phyloP scores from a whole-genome alignment of 2,329 filamentous ascomycete genomes.

The Trichoderma endophyticum region DNA sequence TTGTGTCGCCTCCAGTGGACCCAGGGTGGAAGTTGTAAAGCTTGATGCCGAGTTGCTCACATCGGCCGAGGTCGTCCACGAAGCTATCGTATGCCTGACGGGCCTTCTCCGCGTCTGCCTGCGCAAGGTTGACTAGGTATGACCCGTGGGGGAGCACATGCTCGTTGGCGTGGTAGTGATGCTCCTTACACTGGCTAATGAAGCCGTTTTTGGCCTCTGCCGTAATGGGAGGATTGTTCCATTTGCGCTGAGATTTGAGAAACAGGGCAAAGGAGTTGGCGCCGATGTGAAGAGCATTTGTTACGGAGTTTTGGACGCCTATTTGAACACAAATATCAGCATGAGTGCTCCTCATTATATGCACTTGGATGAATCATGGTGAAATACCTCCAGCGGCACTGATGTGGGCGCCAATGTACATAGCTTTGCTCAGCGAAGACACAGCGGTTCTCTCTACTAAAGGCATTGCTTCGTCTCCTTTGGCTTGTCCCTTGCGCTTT shows the following conservation, averaged over 20 bases:
- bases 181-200: constrained; percentile 61
- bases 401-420: constrained; percentile 91
- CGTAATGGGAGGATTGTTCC: constrained; percentile 76
- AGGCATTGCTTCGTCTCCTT: constrained; percentile 49
- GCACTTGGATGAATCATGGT: not conserved
- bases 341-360: not conserved
- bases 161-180: constrained; percentile 67
- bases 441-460: constrained; percentile 66
- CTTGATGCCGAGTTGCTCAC: constrained; percentile 78
- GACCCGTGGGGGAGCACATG: constrained; percentile 89
- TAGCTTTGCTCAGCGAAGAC: constrained; percentile 59
- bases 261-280: constrained; percentile 94
- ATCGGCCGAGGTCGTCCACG: constrained; percentile 81
- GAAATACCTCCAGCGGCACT: constrained; percentile 76
- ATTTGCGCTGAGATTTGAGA: constrained; percentile 94
- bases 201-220: constrained; percentile 68
- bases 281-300: constrained; percentile 75
- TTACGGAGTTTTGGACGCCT: constrained; percentile 87
- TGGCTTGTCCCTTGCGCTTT: constrained; percentile 32
- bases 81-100: constrained; percentile 83
- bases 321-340: not conserved
- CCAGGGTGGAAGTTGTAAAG: constrained; percentile 99
- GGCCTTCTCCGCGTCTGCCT: constrained; percentile 74
- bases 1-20: constrained; percentile 66
- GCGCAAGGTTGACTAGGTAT: constrained; percentile 94